Base-by-base conservation (phyloP, 768 basidiomycete species). In the Multifurca ochricompacta region DNA sequence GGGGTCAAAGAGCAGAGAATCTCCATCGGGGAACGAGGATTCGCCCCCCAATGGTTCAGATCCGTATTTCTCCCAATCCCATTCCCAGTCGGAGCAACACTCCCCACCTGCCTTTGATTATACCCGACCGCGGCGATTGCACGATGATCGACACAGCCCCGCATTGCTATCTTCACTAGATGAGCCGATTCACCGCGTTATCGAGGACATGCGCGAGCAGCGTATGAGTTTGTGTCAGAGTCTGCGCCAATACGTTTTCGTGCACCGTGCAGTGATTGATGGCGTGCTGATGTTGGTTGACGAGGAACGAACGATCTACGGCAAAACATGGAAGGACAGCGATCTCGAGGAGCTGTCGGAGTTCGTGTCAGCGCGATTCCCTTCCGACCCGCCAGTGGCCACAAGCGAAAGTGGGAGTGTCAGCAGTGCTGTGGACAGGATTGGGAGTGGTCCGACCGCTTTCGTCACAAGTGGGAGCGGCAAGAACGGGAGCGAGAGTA, bases 171-270 rank as follows among this genome's bases (percentile, higher is more conserved):
- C 80, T 40, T 73, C 74, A 32, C 81, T 85, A 58, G 75, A 77
- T 30, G 85, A 91, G 43, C 95, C 95, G 3, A 79, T 96, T 36
- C 82, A 77, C 66, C 77, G 82, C 51, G 78, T 96, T 1, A 74
- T 97, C 47, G 91, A 94, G 69, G 90, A 93, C 65, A 91, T 98
- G 85, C 78, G 95, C 41, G 85, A 94, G 68, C 94, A 97, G 70
- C 76, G 95, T 50, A 98, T 98, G 95, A 92, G 90, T 64, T 70
- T 96, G 58, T 95, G 94, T 66, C 94, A 95, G 73, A 95, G 88
- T 67, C 71, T 94, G 65, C 74, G 93, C 54, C 95, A 98, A 71
- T 98, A 94, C 64, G 85, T 94, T 18, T 97, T 94, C 69, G 88
- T 92, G 34, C 90, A 96, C 66, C 82, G 85, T 28, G 91, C 84